phyloP scores from a whole-genome alignment of 768 basidiomycete species.

The Amanita pallidorosea region DNA sequence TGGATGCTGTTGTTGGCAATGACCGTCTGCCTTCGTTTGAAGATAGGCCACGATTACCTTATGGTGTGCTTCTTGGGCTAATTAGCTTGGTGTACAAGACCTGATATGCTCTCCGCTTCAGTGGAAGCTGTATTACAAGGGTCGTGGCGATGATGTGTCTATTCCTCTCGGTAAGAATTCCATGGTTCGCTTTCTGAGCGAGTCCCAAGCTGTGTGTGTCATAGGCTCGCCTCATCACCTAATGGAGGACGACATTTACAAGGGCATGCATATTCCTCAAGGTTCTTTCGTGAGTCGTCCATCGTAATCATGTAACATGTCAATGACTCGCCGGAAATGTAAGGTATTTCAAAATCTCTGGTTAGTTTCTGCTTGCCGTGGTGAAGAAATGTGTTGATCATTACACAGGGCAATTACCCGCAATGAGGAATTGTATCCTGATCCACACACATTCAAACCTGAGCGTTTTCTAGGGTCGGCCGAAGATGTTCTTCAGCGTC shows the following conservation, averaged over 20 bases:
- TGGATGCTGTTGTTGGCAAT: slow-evolving; percentile 47
- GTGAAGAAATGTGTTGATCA: no score
- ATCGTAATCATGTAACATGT: no score
- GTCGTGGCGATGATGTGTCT: slow-evolving; percentile 41
- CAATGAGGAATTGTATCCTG: no score
- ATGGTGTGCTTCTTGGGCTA: slow-evolving; percentile 21
- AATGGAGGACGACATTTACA: slow-evolving; percentile 57
- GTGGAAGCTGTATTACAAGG: slow-evolving; percentile 50
- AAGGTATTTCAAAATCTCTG: no score
- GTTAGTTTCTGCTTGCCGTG: no score
- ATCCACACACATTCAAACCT: no score
- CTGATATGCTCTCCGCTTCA: slow-evolving; percentile 7
- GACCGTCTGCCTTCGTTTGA: slow-evolving; percentile 48
- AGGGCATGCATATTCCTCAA: slow-evolving; percentile 46
- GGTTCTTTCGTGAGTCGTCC: slow-evolving; percentile 53
- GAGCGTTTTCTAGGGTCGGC: no score
- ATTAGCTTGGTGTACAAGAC: background rate
- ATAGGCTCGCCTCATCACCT: slow-evolving; percentile 53
- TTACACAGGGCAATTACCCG: no score
- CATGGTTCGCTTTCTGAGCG: background rate
- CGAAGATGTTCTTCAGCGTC: no score
- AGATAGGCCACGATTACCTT: slow-evolving; percentile 48
- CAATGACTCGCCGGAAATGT: no score
- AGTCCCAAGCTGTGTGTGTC: background rate
- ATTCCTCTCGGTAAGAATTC: no score